These are phyloP conservation scores for Datisca glomerata DNA, from an alignment of 306 rosid species.

Conservation along the genomic window DNA sequence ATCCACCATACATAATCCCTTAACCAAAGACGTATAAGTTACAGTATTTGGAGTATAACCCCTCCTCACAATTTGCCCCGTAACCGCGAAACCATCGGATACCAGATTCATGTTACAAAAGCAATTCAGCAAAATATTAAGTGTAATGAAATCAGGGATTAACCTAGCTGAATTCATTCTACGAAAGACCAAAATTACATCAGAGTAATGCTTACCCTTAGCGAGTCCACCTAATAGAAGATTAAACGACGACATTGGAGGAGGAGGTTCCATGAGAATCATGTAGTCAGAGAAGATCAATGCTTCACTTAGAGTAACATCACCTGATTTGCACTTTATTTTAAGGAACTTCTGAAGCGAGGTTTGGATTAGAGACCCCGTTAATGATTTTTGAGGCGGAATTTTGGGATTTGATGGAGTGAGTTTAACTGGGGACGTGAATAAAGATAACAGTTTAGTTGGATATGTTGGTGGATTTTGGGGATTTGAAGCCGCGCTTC, in stretches of 20 bases:
- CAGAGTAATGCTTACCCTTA: constrained; percentile 22
- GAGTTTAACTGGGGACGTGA: not conserved
- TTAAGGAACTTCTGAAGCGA: not conserved
- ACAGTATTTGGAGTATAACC: constrained; percentile 21
- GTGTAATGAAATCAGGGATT: constrained; percentile 12
- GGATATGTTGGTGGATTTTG: not conserved
- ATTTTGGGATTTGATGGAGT: not conserved
- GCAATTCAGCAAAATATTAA: constrained; percentile 29
- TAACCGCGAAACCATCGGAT: constrained; percentile 18
- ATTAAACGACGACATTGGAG: constrained; percentile 27
- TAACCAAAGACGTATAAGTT: constrained; percentile 25
- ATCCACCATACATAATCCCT: constrained; percentile 32
- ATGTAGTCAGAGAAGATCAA: constrained; percentile 15
- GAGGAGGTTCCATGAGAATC: constrained; percentile 23
- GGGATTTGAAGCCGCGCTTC: not conserved
- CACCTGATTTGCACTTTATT: constrained; percentile 15
- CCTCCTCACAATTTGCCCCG: constrained; percentile 20
- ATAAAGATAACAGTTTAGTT: not conserved
- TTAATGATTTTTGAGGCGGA: not conserved
- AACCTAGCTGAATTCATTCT: constrained; percentile 14
- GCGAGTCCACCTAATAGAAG: constrained; percentile 24
- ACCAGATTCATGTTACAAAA: constrained; percentile 20
- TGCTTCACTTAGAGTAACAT: constrained; percentile 15
- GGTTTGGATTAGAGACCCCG: not conserved
- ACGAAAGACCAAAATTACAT: constrained; percentile 14